Evolutionary conservation across 2,329 filamentous ascomycete species (phyloP), one percentile per base, ranked within the genome.

Genomic region (Sordariomycetes sp.): DNA sequence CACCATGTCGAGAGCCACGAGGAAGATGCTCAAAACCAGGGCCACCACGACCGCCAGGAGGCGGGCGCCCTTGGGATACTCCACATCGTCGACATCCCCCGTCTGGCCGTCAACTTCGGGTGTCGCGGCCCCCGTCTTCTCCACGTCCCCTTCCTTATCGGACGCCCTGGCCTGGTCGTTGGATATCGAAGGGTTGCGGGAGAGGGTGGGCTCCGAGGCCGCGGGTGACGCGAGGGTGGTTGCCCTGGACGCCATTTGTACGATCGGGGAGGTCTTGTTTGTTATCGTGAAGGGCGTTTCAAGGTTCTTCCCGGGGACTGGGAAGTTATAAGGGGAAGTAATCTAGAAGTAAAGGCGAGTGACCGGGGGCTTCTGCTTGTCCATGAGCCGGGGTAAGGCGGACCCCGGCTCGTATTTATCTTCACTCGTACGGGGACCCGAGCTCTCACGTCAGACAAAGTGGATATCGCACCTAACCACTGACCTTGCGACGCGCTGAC

Each of bases 1-100:
- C 28, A 58, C 51, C 56, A 53, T 61, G 67, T 72, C 72, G 5
- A 74, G 65, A 2, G 72, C 71, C 66, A 74, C 71, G 51, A 74
- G 65, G 59, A 74, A 74, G 20, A 74, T 71, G 16, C 70, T 69
- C 16, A 74, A 60, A 40, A 68, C 72, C 16, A 74, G 64, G 3
- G 72, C 72, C 32, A 72, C 58, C n/a, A 66, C 68, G 48, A 74
- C 72, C 51, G 74, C 57, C 3, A 50, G 59, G n/a, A 71, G 66
- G 28, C 64, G 46, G 20, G 51, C 20, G 25, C 52, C 57, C 11
- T 35, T 46, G 14, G 55, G 55, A 24, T 51, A 50, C 18, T 55
- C 35, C n/a, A 16, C n/a, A 8, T 35, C 18, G 10, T 35, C 55
- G 25, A 6, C 8, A 4, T 28, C 24, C 6, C n/a, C 40, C 24